A percentile compares a stretch with the other conserved stretches of the same genome.
phyloP scores from a whole-genome alignment of 2,329 filamentous ascomycete genomes.

The Trichoderma citrinoviride region DNA sequence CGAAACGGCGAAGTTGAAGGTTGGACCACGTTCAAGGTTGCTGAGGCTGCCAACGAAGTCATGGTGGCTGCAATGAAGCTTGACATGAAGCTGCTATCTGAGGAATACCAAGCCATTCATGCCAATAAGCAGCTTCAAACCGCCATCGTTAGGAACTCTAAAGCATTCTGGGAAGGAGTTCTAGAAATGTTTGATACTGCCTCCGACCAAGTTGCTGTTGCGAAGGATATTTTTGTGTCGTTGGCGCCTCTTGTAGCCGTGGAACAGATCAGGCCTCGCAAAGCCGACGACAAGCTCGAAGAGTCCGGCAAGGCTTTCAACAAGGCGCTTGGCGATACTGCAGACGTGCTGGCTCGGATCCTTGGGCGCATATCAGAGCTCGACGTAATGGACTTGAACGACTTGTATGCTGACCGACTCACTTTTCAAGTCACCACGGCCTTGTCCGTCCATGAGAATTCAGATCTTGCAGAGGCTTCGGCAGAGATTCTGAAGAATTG shows the following conservation, averaged over 20 bases:
- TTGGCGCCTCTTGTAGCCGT: conserved; percentile 69
- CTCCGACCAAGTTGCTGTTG: conserved; percentile 68
- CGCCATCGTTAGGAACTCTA: conserved; percentile 66
- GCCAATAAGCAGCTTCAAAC: conserved; percentile 61
- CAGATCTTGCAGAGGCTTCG: conserved; percentile 74
- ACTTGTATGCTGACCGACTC: conserved; percentile 64
- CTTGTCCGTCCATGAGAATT: conserved; percentile 76
- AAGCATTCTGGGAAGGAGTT: conserved; percentile 38
- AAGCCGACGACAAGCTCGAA: conserved; percentile 43
- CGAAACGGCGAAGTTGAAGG: conserved; percentile 28
- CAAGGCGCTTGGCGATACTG: conserved; percentile 56
- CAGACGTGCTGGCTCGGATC: conserved; percentile 65
- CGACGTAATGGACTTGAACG: conserved; percentile 62
- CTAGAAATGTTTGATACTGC: conserved; percentile 76
- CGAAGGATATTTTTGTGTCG: conserved; percentile 68
- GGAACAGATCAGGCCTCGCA: conserved; percentile 65
- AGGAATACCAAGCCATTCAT: conserved; percentile 57
- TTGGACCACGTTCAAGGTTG: conserved; percentile 42
- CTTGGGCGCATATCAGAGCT: conserved; percentile 80
- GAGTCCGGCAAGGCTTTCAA: conserved; percentile 67
- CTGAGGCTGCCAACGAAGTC: conserved; percentile 44
- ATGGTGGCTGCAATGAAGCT: conserved; percentile 55
- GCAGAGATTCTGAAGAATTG: conserved; percentile 80
- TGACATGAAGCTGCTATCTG: conserved; percentile 44
- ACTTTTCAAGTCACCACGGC: conserved; percentile 74